These are phyloP conservation scores for Tolypocladium album DNA, from an alignment of 2,329 filamentous ascomycete species.

Conservation along the genomic window DNA sequence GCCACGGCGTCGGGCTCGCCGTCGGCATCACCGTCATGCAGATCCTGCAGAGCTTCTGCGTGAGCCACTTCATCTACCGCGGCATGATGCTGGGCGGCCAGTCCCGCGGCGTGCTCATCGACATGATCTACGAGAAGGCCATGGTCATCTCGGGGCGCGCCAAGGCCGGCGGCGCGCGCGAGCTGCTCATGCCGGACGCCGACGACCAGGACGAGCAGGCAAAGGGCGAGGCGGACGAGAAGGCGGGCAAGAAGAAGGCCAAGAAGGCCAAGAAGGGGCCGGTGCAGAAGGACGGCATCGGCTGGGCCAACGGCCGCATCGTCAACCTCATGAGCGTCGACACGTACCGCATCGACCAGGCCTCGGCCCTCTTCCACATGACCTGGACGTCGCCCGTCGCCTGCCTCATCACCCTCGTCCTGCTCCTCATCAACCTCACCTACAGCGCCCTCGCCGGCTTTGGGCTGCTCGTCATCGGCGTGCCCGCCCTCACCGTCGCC, in stretches of 20 bases:
- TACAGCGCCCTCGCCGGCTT: conserved; percentile 89
- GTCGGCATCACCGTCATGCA: conserved; percentile 83
- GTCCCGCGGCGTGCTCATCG: conserved; percentile 68
- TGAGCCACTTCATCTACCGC: conserved; percentile 85
- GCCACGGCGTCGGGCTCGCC: conserved; percentile 69
- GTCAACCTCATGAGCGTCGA: conserved; percentile 93
- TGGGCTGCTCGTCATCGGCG: conserved; percentile 64
- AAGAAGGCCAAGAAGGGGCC: conserved; percentile 23
- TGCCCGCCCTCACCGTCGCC: conserved; percentile 67
- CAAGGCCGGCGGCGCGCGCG: conserved; percentile 61
- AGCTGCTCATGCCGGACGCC: conserved; percentile 17
- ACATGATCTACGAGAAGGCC: conserved; percentile 83
- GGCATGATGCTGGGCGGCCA: conserved; percentile 90
- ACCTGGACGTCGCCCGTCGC: conserved; percentile 78
- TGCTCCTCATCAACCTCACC: conserved; percentile 77
- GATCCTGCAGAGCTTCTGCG: conserved; percentile 65
- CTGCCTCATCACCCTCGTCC: conserved; percentile 64
- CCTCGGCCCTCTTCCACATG: conserved; percentile 81
- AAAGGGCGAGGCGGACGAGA: conserved; percentile 14
- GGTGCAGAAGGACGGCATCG: conserved; percentile 51
- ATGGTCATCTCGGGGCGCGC: conserved; percentile 83
- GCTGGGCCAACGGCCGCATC: conserved; percentile 88
- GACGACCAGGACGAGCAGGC: conserved; percentile 32
- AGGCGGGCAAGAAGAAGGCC: conserved; percentile 18
- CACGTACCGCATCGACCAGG: conserved; percentile 84